Evolutionary conservation across 805 yeast genomes (phyloP), one percentile per base, ranked within the genome.

Genomic region (Maudiozyma bulderi): DNA sequence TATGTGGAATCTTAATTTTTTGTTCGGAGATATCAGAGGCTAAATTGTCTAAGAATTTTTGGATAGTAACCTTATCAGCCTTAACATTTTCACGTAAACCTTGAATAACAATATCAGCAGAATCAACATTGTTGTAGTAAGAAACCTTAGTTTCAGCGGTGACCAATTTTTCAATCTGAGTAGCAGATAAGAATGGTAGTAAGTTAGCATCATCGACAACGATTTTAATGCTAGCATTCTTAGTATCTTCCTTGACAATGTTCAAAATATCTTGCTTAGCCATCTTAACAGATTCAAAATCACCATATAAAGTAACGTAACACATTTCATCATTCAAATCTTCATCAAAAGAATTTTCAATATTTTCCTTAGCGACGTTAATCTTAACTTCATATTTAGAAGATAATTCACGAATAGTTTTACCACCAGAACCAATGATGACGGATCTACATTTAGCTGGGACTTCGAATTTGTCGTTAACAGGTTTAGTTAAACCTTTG

Each of bases 371-470:
- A n/a, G 62, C 60, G 47, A 65, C 70, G 46, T 81, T 84, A 58
- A 90, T 81, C 58, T 86, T 86, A 56, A 90, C 79, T 56, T 75
- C 84, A 45, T 79, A 82, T 45, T 86, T 76, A 47, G 76, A 84
- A 45, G 85, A 74, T 54, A 90, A 86, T 50, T 93, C 90, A 65
- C 81, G 86, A 67, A 90, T 78, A 52, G 75, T 83, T 57, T 75
- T 77, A 64, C 98, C 98, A 64, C 83, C 86, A 42, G 90, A 76
- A 51, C 98, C 98, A 68, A 90, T 90, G 50, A 90, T 78, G 45
- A 78, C 76, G 7, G 95, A 76, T 67, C 93, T 78, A 50, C 86
- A 75, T 56, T 77, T 78, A 11, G 90, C 77, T 33, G 98, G 97
- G 47, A 90, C 78, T 32, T 74, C 64, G 61, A 90, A 77, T 32